phyloP scores from a whole-genome alignment of 164 flowering plant genomes.

The Magnolia changhungtana region DNA sequence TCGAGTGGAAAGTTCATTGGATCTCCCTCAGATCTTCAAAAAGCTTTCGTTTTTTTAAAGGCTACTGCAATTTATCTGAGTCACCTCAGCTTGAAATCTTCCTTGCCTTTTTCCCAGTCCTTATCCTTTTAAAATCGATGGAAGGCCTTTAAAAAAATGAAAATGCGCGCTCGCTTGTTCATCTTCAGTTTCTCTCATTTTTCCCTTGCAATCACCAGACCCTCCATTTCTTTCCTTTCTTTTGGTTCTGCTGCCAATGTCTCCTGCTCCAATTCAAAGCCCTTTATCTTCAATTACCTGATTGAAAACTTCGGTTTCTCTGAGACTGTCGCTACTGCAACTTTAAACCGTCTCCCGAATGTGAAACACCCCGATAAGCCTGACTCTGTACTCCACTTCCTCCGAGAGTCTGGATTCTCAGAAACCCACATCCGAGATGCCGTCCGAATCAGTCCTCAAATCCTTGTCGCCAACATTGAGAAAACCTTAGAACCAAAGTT shows the following conservation, averaged over 20 bases:
- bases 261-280: background rate
- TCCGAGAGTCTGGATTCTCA: conserved; percentile 6
- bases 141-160: no score
- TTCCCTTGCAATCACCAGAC: background rate
- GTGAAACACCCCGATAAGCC: conserved; percentile 3
- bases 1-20: no score
- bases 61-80: no score
- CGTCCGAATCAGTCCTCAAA: conserved; percentile 2
- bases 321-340: background rate
- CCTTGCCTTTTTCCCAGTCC: no score
- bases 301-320: conserved; percentile 3
- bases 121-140: no score
- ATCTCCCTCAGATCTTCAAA: background rate
- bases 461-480: conserved; percentile 8
- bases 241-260: background rate
- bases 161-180: background rate
- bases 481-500: conserved; percentile 18
- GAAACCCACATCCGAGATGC: conserved; percentile 13
- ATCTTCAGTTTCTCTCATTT: background rate
- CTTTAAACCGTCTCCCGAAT: background rate
- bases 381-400: conserved; percentile 8
- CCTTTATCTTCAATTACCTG: conserved; percentile 8
- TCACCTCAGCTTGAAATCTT: no score
- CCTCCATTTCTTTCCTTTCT: background rate
- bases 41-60: background rate